Evolutionary conservation across 805 yeast species (phyloP).

Genomic region (Pichia exigua): DNA sequence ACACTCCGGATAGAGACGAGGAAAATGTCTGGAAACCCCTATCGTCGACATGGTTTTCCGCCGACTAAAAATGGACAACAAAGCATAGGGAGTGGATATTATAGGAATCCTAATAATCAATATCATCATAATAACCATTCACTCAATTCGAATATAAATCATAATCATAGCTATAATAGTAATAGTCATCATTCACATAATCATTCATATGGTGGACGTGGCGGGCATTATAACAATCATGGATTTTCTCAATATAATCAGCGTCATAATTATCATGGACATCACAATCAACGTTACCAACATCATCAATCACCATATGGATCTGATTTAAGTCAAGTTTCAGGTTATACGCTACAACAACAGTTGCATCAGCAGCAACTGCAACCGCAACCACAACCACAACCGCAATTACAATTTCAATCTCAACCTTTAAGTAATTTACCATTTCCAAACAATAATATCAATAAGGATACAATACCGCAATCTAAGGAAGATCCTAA

Average conservation of each 20-base stretch:
- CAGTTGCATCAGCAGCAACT: not conserved
- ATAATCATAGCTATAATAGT: not conserved
- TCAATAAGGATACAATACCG: not conserved
- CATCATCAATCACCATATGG: not conserved
- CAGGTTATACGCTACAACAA: not conserved
- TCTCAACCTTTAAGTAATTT: not conserved
- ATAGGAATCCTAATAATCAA: constrained; percentile 4
- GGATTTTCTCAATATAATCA: not conserved
- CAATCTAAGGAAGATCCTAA: not conserved
- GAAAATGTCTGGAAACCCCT: constrained; percentile 5
- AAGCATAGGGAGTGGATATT: constrained; percentile 4
- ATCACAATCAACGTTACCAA: not conserved
- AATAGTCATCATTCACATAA: not conserved
- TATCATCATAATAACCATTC: constrained; percentile 4
- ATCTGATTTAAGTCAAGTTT: not conserved
- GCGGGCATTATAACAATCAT: not conserved
- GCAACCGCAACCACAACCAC: not conserved
- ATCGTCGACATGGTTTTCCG: constrained; percentile 3
- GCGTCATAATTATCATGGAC: constrained; percentile 2
- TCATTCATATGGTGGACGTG: not conserved
- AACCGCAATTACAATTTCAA: not conserved
- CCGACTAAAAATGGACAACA: not conserved
- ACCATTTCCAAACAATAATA: not conserved
- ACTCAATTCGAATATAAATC: not conserved
- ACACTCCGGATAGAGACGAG: too few species aligned